phyloP scores from a whole-genome alignment of 768 basidiomycete genomes.

The Psilocybe cyanescens region DNA sequence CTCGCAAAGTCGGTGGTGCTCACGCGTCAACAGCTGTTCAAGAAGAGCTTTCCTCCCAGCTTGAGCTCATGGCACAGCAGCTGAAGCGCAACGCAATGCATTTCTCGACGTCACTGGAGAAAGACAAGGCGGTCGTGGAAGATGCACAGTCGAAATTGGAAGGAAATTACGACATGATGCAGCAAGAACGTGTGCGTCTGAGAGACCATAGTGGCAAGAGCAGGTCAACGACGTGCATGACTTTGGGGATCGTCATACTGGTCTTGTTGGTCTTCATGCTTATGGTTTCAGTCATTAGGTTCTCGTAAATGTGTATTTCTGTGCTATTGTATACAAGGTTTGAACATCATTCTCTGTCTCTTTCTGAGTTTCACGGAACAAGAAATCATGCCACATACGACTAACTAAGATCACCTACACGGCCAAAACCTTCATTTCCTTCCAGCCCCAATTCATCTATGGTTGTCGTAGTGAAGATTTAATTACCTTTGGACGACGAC shows the following conservation, averaged over 20 bases:
- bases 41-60: slow-evolving; percentile 72
- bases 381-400: too few species aligned
- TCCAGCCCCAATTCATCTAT: too few species aligned
- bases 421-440: too few species aligned
- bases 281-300: slow-evolving; percentile 75
- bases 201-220: slow-evolving; percentile 67
- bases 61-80: slow-evolving; percentile 86
- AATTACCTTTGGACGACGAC: too few species aligned
- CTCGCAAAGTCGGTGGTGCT: slow-evolving; percentile 18
- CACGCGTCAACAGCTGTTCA: slow-evolving; percentile 51
- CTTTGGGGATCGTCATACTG: slow-evolving; percentile 61
- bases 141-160: slow-evolving; percentile 75
- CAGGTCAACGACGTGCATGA: slow-evolving; percentile 73
- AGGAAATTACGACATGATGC: slow-evolving; percentile 70
- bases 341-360: too few species aligned
- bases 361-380: too few species aligned
- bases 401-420: too few species aligned
- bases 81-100: slow-evolving; percentile 83
- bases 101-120: slow-evolving; percentile 72
- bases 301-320: slow-evolving; percentile 28
- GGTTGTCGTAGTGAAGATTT: too few species aligned
- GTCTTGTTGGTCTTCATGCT: slow-evolving; percentile 72
- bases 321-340: too few species aligned
- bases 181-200: slow-evolving; percentile 62
- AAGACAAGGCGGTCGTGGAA: slow-evolving; percentile 75